phyloP scores from a whole-genome alignment of 2,329 filamentous ascomycete genomes.

The Aspergillus awamori region DNA sequence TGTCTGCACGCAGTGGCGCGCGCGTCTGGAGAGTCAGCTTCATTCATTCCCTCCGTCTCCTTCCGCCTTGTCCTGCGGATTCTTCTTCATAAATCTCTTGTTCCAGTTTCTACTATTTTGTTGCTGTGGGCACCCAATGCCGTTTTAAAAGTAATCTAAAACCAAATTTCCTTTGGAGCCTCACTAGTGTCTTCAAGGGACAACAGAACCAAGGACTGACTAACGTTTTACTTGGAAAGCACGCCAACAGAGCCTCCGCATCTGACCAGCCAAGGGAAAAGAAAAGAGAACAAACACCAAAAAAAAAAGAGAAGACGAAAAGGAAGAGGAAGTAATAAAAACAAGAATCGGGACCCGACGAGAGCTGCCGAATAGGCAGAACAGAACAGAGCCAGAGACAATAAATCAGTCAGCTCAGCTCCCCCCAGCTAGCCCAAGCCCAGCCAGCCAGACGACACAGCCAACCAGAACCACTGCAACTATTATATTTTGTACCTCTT shows the following conservation, averaged over 20 bases:
- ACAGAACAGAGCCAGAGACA: not conserved
- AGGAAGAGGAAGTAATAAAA: not conserved
- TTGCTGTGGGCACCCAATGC: not conserved
- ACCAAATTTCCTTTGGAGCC: no score
- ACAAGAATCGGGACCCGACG: not conserved
- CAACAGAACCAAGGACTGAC: not conserved
- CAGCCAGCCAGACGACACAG: not conserved
- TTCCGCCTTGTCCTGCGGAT: slow-evolving; percentile 6
- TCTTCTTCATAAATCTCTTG: not conserved
- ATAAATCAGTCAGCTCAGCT: not conserved
- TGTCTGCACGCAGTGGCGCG: slow-evolving; percentile 8
- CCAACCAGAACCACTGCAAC: not conserved
- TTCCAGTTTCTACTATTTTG: not conserved
- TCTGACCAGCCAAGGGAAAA: not conserved
- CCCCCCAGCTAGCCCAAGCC: not conserved
- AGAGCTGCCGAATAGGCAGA: not conserved
- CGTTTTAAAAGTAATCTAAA: not conserved
- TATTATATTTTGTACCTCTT: not conserved
- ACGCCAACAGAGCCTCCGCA: not conserved
- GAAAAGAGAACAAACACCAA: not conserved
- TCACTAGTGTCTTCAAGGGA: not conserved
- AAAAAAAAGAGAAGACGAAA: not conserved
- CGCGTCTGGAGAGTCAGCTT: slow-evolving; percentile 13
- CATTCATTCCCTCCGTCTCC: slow-evolving; percentile 9
- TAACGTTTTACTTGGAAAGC: not conserved